These are phyloP conservation scores for Alternaria sp. DNA, from an alignment of 2,329 filamentous ascomycete species.

Conservation along the genomic window DNA sequence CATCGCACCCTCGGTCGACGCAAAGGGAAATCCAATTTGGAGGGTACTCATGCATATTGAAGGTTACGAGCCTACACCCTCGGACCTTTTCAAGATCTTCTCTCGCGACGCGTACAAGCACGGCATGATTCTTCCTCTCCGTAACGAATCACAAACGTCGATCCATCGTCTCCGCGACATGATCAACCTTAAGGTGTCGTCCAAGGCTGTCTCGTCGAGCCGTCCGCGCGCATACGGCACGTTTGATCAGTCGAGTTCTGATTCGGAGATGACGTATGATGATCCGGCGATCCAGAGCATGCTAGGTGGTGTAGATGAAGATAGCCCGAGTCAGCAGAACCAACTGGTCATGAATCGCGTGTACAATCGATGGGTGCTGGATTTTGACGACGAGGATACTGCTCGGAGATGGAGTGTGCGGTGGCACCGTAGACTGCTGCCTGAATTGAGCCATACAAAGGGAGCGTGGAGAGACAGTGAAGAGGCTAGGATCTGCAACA, in stretches of 20 bases:
- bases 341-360: conserved; percentile 46
- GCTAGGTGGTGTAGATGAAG: conserved; percentile 21
- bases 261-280: conserved; percentile 16
- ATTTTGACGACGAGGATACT: conserved; percentile 63
- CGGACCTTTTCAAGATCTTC: conserved; percentile 42
- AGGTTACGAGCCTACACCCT: conserved; percentile 43
- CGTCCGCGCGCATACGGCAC: conserved; percentile 33
- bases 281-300: conserved; percentile 25
- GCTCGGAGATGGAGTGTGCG: conserved; percentile 61
- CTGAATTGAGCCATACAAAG: conserved; percentile 25
- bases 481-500: conserved; percentile 54
- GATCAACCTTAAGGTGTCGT: conserved; percentile 33
- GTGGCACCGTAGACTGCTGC: conserved; percentile 62
- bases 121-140: conserved; percentile 42
- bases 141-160: conserved; percentile 28
- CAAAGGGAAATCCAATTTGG: conserved; percentile 29
- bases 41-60: conserved; percentile 48
- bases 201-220: conserved; percentile 25
- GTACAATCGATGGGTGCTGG: conserved; percentile 61
- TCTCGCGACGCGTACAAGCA: conserved; percentile 40
- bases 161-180: conserved; percentile 41
- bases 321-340: conserved; percentile 25
- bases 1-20: conserved; percentile 31
- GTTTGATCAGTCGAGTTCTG: conserved; percentile 1
- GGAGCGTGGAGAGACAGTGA: conserved; percentile 41